phyloP scores from a whole-genome alignment of 164 flowering plant species.

The Aristolochia fimbriata region DNA sequence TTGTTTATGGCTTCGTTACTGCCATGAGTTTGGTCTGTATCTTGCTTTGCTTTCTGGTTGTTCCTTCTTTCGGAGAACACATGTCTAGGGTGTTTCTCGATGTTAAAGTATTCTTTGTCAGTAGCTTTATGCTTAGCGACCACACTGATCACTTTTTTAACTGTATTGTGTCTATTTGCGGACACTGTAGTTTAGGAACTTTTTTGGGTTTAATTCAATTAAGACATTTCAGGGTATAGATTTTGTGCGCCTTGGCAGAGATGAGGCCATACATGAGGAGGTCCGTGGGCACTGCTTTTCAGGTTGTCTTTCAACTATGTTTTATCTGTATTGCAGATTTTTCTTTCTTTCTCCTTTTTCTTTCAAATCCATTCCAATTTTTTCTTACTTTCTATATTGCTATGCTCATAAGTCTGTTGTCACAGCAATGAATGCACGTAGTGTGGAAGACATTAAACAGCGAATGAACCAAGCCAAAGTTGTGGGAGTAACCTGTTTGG shows the following conservation, averaged over 20 bases:
- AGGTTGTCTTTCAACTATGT: conserved; percentile 28
- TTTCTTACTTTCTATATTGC: neutral
- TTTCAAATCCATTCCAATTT: neutral
- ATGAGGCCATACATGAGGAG: conserved; percentile 76
- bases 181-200: neutral
- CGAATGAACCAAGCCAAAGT: conserved; percentile 66
- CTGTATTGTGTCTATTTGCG: too few relatives aligned
- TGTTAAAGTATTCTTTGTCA: too few relatives aligned
- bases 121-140: too few relatives aligned
- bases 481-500: conserved; percentile 91
- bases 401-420: conserved; percentile 6
- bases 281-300: conserved; percentile 64
- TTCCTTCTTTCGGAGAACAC: too few relatives aligned
- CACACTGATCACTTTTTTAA: too few relatives aligned
- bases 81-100: too few relatives aligned
- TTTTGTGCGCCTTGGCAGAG: conserved; percentile 84
- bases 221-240: conserved; percentile 52
- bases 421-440: conserved; percentile 37
- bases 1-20: neutral
- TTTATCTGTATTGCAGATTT: neutral
- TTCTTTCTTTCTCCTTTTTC: neutral
- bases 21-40: too few relatives aligned
- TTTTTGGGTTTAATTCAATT: neutral
- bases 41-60: too few relatives aligned
- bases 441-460: conserved; percentile 54